These are phyloP conservation scores for Kazachstania sp. DNA, from an alignment of 1,139 yeast species.

Conservation along the genomic window DNA sequence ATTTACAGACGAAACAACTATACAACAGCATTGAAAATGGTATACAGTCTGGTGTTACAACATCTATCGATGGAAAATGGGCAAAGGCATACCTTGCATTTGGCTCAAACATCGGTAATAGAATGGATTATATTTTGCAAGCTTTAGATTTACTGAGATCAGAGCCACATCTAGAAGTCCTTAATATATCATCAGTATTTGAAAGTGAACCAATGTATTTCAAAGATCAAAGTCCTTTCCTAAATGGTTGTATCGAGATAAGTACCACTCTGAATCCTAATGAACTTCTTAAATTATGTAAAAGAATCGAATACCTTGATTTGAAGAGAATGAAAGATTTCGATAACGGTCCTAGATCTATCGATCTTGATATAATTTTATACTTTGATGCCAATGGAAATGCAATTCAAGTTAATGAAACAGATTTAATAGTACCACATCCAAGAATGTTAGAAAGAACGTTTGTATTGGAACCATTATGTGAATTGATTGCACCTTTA, in stretches of 20 bases:
- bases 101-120: slow-evolving; percentile 81
- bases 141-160: slow-evolving; percentile 46
- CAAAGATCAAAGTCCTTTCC: slow-evolving; percentile 69
- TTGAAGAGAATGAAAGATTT: slow-evolving; percentile 66
- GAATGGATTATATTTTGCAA: slow-evolving; percentile 48
- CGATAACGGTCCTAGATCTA: slow-evolving; percentile 85
- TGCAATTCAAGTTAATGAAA: slow-evolving; percentile 36
- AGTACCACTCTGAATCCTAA: slow-evolving; percentile 50
- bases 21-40: slow-evolving; percentile 8
- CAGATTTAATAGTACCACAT: slow-evolving; percentile 71
- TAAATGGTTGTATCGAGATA: slow-evolving; percentile 75
- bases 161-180: slow-evolving; percentile 37
- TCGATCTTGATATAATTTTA: slow-evolving; percentile 79
- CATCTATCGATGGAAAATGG: background rate
- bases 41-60: background rate
- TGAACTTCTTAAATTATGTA: slow-evolving; percentile 51
- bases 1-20: background rate
- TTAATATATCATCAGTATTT: slow-evolving; percentile 67
- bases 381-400: slow-evolving; percentile 33
- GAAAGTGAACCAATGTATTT: slow-evolving; percentile 91
- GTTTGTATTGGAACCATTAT: slow-evolving; percentile 82
- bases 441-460: slow-evolving; percentile 79
- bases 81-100: slow-evolving; percentile 61
- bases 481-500: slow-evolving; percentile 64
- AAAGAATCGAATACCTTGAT: slow-evolving; percentile 67